Evolutionary conservation across 345 rosid species (phyloP).

Genomic region (Cardamine resedifolia): DNA sequence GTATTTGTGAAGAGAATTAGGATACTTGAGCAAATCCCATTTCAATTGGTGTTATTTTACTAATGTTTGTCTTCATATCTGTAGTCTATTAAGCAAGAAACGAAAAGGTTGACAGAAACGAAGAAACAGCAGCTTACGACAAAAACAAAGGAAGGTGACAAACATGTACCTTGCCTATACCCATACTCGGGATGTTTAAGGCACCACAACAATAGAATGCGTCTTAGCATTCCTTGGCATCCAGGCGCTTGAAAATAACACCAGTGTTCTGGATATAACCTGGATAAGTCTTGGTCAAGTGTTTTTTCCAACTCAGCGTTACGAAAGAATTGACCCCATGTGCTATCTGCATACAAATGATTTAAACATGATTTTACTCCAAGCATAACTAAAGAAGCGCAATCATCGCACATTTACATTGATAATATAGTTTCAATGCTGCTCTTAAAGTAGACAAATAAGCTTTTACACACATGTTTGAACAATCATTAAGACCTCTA

Average conservation of each 20-base stretch:
- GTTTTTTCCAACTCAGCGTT: slow-evolving; percentile 86
- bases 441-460: neutral
- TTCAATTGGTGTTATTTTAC: neutral
- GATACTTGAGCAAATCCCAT: neutral
- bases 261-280: slow-evolving; percentile 86
- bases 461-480: neutral
- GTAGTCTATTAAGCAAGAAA: neutral
- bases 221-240: slow-evolving; percentile 87
- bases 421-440: neutral
- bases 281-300: slow-evolving; percentile 81
- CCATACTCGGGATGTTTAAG: slow-evolving; percentile 80
- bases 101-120: neutral
- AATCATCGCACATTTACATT: neutral
- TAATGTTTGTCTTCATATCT: neutral
- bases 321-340: slow-evolving; percentile 84
- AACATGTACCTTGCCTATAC: slow-evolving; percentile 70
- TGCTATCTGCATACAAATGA: slow-evolving; percentile 57
- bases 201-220: slow-evolving; percentile 80
- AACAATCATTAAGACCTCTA: neutral
- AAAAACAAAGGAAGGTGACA: neutral
- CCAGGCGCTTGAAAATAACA: slow-evolving; percentile 83
- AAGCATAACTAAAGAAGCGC: neutral
- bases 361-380: neutral
- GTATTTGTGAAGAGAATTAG: neutral
- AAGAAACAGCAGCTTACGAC: too few relatives aligned